A percentile compares a stretch with the other conserved stretches of the same genome.
These are phyloP conservation scores for Dunaliella salina DNA, from an alignment of 163 green algal species.

Conservation along the genomic window DNA sequence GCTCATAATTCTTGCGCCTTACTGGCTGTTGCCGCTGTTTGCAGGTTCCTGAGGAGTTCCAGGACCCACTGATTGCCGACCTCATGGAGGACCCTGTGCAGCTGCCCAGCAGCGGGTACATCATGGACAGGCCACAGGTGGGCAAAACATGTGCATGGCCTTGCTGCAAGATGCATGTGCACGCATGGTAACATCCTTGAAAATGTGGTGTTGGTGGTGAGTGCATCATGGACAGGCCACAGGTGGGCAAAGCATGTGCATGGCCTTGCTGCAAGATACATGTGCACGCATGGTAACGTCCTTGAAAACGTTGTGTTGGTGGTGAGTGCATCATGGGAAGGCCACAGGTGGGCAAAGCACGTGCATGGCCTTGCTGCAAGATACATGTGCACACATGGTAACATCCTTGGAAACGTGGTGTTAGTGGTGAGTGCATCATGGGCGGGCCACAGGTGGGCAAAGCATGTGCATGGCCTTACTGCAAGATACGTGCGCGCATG, in stretches of 20 bases:
- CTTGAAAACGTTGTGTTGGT: no score
- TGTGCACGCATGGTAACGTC: no score
- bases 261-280: no score
- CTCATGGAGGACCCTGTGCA: slow-evolving; percentile 90
- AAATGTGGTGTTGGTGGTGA: slow-evolving; percentile 59
- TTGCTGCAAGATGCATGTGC: background rate
- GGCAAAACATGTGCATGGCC: background rate
- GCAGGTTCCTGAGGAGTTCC: slow-evolving; percentile 79
- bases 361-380: background rate
- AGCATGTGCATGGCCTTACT: background rate
- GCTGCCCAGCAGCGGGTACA: slow-evolving; percentile 61
- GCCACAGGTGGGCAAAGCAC: background rate
- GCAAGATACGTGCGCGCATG: no score
- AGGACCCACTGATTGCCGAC: slow-evolving; percentile 80
- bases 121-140: slow-evolving; percentile 63
- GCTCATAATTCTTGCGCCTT: background rate
- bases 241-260: background rate
- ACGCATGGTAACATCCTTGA: no score
- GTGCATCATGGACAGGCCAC: slow-evolving; percentile 64
- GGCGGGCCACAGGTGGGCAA: slow-evolving; percentile 52
- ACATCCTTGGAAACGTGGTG: no score
- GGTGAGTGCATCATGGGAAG: slow-evolving; percentile 70
- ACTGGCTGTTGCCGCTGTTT: background rate
- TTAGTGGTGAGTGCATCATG: slow-evolving; percentile 58
- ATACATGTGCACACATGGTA: no score